A percentile compares a stretch with the other conserved stretches of the same genome.
phyloP scores from a whole-genome alignment of 1,139 yeast species.

The Pneumocystis carinii region DNA sequence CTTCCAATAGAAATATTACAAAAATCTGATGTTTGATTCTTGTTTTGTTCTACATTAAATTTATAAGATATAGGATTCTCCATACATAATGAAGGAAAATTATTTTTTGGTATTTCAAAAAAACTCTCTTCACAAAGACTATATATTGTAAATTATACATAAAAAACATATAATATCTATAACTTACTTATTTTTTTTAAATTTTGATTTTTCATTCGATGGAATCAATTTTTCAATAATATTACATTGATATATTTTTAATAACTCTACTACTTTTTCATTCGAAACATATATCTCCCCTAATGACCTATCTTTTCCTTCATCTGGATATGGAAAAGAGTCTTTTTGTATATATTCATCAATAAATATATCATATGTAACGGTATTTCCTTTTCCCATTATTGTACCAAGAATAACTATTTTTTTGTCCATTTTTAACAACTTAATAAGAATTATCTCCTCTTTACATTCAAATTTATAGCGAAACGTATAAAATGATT shows the following conservation, averaged over 20 bases:
- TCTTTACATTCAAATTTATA: constrained; percentile 10
- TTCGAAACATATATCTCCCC: constrained; percentile 1
- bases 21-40: background rate
- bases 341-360: constrained; percentile 3
- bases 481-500: constrained; percentile 9
- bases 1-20: background rate
- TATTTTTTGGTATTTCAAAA: background rate
- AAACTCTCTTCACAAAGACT: background rate
- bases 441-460: constrained; percentile 7
- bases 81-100: background rate
- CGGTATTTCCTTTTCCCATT: constrained; percentile 5
- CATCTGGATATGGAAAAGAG: constrained; percentile 2
- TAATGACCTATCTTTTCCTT: constrained; percentile 1
- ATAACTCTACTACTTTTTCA: constrained; percentile 6
- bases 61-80: background rate
- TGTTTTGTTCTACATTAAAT: background rate
- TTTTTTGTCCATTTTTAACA: constrained; percentile 12
- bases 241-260: constrained; percentile 7
- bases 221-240: constrained; percentile 12
- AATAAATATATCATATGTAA: constrained; percentile 3
- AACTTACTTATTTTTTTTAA: background rate
- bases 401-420: constrained; percentile 11
- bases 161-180: background rate
- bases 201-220: constrained; percentile 7
- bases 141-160: background rate